A percentile compares a stretch with the other conserved stretches of the same genome.
phyloP scores from a whole-genome alignment of 1,284 basidiomycete genomes.

The Naganishia albida region DNA sequence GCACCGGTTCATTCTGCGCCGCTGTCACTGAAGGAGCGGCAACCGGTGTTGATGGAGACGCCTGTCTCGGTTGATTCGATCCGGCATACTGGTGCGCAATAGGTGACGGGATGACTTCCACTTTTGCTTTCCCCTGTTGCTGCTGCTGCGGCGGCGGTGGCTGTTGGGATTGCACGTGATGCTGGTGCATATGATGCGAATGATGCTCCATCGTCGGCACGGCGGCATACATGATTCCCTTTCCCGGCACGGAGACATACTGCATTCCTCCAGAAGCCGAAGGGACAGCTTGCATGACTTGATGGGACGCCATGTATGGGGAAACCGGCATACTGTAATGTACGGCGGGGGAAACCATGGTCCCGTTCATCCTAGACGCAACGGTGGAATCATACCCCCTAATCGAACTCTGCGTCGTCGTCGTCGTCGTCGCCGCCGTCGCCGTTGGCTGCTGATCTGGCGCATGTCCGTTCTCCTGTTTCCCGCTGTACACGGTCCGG shows the following conservation, averaged over 20 bases:
- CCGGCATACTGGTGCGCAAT: background rate
- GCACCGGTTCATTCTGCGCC: background rate
- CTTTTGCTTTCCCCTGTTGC: constrained; percentile 1
- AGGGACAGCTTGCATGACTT: constrained; percentile 6
- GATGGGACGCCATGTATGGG: constrained; percentile 20
- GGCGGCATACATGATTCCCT: constrained; percentile 21
- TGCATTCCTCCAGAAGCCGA: constrained; percentile 1
- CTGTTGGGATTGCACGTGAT: constrained; percentile 8
- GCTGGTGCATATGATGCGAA: constrained; percentile 7
- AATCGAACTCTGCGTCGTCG: constrained; percentile 7
- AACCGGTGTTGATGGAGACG: background rate
- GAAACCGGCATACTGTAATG: constrained; percentile 17
- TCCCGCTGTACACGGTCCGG: constrained; percentile 24
- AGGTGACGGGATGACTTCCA: background rate
- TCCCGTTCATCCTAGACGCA: constrained; percentile 13
- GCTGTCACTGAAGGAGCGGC: background rate
- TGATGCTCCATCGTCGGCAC: constrained; percentile 9
- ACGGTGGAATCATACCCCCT: constrained; percentile 21
- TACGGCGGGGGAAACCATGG: background rate
- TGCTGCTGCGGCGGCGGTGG: constrained; percentile 2
- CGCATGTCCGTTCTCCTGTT: constrained; percentile 6
- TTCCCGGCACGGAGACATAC: constrained; percentile 4
- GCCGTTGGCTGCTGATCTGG: background rate
- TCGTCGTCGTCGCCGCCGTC: background rate
- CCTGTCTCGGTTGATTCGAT: background rate